These are phyloP conservation scores for Alternaria sp. DNA, from an alignment of 2,329 filamentous ascomycete species.

Conservation along the genomic window DNA sequence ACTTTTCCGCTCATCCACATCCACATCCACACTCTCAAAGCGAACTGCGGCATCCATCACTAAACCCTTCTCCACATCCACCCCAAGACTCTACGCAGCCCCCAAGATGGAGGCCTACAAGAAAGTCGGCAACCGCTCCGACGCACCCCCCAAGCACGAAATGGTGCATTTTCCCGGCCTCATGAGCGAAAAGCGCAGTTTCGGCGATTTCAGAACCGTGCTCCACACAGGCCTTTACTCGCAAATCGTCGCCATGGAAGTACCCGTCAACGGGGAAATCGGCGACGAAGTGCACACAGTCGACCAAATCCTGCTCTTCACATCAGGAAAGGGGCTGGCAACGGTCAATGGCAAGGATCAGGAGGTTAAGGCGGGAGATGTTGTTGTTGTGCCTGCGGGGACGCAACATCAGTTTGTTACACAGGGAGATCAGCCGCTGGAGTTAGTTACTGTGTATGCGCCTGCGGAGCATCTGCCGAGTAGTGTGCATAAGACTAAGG, in stretches of 20 bases:
- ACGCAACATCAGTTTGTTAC: slow-evolving; percentile 73
- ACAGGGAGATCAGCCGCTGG: slow-evolving; percentile 65
- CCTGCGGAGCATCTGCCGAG: slow-evolving; percentile 69
- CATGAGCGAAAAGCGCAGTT: slow-evolving; percentile 63
- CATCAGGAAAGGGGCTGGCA: slow-evolving; percentile 65
- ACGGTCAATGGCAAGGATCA: slow-evolving; percentile 68
- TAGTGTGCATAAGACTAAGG: slow-evolving; percentile 69
- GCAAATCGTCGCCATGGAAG: slow-evolving; percentile 71
- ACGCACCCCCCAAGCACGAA: slow-evolving; percentile 50
- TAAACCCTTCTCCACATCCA: slow-evolving; percentile 8
- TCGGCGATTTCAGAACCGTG: slow-evolving; percentile 67
- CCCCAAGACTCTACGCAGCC: background rate
- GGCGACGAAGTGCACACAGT: slow-evolving; percentile 72
- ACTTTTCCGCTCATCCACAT: slow-evolving; percentile 15
- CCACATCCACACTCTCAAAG: slow-evolving; percentile 8
- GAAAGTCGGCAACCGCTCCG: slow-evolving; percentile 38
- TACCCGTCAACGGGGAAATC: slow-evolving; percentile 70
- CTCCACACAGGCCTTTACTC: slow-evolving; percentile 69
- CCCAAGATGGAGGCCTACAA: slow-evolving; percentile 38
- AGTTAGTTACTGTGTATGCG: slow-evolving; percentile 69
- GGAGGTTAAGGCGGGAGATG: slow-evolving; percentile 62
- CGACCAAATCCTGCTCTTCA: slow-evolving; percentile 72
- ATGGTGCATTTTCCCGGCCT: slow-evolving; percentile 70
- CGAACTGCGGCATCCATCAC: background rate
- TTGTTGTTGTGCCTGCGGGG: slow-evolving; percentile 70